Base-by-base conservation (phyloP, 2,329 filamentous ascomycete genomes). In the Fusarium sororula region DNA sequence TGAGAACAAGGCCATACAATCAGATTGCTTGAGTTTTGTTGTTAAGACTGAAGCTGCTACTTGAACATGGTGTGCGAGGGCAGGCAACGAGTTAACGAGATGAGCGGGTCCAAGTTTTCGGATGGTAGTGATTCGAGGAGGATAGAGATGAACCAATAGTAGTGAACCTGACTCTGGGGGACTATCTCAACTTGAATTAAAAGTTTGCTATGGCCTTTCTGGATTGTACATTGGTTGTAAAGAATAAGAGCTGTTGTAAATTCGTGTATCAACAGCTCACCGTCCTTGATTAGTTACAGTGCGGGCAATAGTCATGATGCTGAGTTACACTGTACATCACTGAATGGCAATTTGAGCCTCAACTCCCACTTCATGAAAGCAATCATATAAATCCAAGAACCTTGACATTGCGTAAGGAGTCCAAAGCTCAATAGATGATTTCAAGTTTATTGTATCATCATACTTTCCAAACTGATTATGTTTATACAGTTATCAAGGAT, bases 81-180 rank as follows among this genome's bases (percentile, higher is more conserved):
- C 39, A 77, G 72, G 72, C 61, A 75, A 32, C 66, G 55, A 50
- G 41, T 50, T 44, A 38, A 57, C 57, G 42, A 60, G 28, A 54
- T 56, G 53, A 69, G 67, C 71, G 70, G 71, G 68, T 66, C 63
- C 54, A 51, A 47, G 24, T 39, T 45, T 58, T 54, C 26, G 51
- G 47, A 37, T 30, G 24, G 41, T 37, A 48, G 56, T 47, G 55
- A 39, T 32, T 57, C 41, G 24, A 53, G 15, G 22, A 57, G 30
- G n/a, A 28, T 28, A 48, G n/a, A 38, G 12, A 22, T n/a, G 44
- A 28, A 11, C 63, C 63, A 68, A 65, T 50, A 41, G 50, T 26
- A 22, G 24, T 28, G 28, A 37, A 41, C 20, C 42, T 59, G 17
- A 11, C 18, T 20, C 24, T 45, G 41, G 42, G 22, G 17, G 47